Conservation (phyloP, 2,329 filamentous ascomycete species). For the Mollisia scopiformis region DNA sequence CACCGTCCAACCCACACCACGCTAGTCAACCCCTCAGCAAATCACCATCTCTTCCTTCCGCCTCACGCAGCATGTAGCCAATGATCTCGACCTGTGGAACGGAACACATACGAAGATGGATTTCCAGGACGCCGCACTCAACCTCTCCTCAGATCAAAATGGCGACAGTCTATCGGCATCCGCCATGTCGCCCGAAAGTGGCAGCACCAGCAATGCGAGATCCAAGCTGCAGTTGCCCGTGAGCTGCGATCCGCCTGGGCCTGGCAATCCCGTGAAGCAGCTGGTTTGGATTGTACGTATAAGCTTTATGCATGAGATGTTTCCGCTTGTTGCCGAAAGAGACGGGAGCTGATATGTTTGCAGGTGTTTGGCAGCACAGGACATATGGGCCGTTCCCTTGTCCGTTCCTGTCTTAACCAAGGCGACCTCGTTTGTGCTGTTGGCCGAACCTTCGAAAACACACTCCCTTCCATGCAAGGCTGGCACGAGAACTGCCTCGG, state of each 20-base stretch:
- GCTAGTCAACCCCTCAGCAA: conserved; percentile 3
- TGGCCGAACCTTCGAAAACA: conserved; percentile 80
- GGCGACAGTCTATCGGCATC: conserved; percentile 5
- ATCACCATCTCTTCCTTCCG: not conserved
- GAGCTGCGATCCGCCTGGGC: conserved; percentile 83
- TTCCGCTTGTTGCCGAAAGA: conserved; percentile 1
- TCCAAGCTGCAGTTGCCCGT: conserved; percentile 68
- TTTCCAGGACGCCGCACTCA: conserved; percentile 17
- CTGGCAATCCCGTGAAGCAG: conserved; percentile 69
- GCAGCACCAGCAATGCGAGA: conserved; percentile 28
- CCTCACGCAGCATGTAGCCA: conserved; percentile 8
- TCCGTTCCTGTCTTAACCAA: conserved; percentile 78
- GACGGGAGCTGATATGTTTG: conserved; percentile 2
- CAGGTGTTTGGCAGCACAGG: conserved; percentile 96
- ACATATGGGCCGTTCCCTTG: conserved; percentile 90
- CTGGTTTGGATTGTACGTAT: conserved; percentile 83
- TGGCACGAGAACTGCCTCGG: conserved; percentile 75
- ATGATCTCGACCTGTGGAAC: conserved; percentile 3
- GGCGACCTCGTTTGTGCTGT: conserved; percentile 87
- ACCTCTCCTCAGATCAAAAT: conserved; percentile 13
- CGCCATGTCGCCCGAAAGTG: conserved; percentile 26
- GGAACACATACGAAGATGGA: conserved; percentile 22
- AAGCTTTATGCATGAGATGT: not conserved
- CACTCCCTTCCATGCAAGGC: conserved; percentile 69
- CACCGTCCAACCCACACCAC: not conserved